Evolutionary conservation across 75 land plant genomes (phyloP).

Genomic region (Pinus albicaulis): DNA sequence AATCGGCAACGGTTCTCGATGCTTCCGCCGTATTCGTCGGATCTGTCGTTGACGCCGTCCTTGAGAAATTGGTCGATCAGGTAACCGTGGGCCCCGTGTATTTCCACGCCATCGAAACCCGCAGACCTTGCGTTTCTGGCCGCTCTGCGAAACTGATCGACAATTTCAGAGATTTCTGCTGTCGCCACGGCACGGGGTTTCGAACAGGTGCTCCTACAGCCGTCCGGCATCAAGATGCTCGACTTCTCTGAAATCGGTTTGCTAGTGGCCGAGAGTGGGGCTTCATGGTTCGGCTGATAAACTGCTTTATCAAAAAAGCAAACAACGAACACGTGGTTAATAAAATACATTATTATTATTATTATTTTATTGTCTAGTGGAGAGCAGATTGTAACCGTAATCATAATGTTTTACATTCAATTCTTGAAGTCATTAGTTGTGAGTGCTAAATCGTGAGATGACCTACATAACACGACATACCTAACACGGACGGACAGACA

Average conservation of each 20-base stretch:
- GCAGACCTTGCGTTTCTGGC: slow-evolving; percentile 56
- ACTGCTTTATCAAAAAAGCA: slow-evolving; percentile 26
- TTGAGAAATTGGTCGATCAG: slow-evolving; percentile 89
- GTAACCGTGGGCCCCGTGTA: slow-evolving; percentile 88
- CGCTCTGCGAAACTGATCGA: slow-evolving; percentile 43
- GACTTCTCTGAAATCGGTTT: not conserved
- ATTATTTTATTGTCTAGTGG: not conserved
- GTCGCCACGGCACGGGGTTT: slow-evolving; percentile 40
- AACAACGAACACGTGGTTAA: slow-evolving; percentile 48
- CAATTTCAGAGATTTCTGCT: slow-evolving; percentile 45
- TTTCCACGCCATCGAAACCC: slow-evolving; percentile 84
- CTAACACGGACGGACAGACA: too few species aligned
- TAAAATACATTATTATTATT: slow-evolving; percentile 17
- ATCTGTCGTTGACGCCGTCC: slow-evolving; percentile 83
- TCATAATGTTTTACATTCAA: too few species aligned
- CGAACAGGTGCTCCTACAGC: slow-evolving; percentile 21
- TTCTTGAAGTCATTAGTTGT: too few species aligned
- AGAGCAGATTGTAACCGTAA: too few species aligned
- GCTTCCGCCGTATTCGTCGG: slow-evolving; percentile 72
- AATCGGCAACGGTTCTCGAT: slow-evolving; percentile 63
- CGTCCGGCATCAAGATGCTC: slow-evolving; percentile 25
- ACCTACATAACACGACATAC: too few species aligned
- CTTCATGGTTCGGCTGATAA: slow-evolving; percentile 25
- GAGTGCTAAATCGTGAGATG: too few species aligned
- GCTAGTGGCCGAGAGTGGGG: slow-evolving; percentile 10